These are phyloP conservation scores for Sutorius australiensis DNA, from an alignment of 768 basidiomycete genomes.

Conservation along the genomic window DNA sequence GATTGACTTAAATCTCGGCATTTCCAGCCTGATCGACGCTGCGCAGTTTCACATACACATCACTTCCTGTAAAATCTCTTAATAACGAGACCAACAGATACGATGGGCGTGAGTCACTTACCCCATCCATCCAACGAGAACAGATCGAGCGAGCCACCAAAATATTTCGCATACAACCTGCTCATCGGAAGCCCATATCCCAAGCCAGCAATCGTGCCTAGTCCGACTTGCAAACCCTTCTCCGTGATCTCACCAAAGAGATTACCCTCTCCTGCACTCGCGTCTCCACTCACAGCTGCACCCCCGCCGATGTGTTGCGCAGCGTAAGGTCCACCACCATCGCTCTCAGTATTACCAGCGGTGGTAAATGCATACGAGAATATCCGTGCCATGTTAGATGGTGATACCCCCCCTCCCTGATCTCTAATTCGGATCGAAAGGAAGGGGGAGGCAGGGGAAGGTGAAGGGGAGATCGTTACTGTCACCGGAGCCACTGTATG, in stretches of 20 bases:
- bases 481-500: constrained; percentile 55
- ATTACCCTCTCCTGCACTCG: constrained; percentile 41
- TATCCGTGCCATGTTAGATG: constrained; percentile 68
- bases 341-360: constrained; percentile 50
- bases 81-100: not conserved
- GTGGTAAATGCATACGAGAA: constrained; percentile 94
- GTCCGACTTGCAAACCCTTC: constrained; percentile 70
- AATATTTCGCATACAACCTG: constrained; percentile 73
- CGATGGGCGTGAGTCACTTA: constrained; percentile 27
- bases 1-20: constrained; percentile 38
- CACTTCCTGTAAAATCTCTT: constrained; percentile 36
- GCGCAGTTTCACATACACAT: constrained; percentile 52
- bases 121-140: constrained; percentile 85
- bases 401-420: constrained; percentile 81
- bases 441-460: constrained; percentile 37
- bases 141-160: constrained; percentile 81
- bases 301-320: constrained; percentile 74
- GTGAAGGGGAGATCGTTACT: constrained; percentile 66
- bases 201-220: constrained; percentile 88
- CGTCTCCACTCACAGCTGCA: constrained; percentile 52
- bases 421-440: constrained; percentile 81
- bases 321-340: constrained; percentile 69
- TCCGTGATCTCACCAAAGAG: constrained; percentile 77
- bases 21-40: constrained; percentile 51
- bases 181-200: constrained; percentile 88